A percentile compares a stretch with the other conserved stretches of the same genome.
These are phyloP conservation scores for Neofusicoccum kwambonambiense DNA, from an alignment of 2,329 filamentous ascomycete genomes.

Conservation along the genomic window DNA sequence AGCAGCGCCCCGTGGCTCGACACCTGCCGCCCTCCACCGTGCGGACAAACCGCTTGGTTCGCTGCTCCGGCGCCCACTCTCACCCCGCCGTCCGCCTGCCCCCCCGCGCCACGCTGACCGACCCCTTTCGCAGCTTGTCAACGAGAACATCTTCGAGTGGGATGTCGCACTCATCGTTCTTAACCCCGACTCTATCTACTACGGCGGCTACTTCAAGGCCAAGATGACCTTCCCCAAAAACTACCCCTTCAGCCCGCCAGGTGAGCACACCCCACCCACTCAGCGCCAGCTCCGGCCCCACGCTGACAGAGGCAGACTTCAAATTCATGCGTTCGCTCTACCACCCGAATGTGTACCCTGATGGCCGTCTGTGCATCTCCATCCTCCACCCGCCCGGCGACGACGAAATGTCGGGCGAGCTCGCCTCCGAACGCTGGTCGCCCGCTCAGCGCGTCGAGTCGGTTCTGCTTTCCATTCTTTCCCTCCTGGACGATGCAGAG, in stretches of 20 bases:
- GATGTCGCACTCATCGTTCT: slow-evolving; percentile 85
- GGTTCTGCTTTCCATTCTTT: slow-evolving; percentile 86
- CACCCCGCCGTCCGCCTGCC: not conserved
- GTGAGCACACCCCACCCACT: slow-evolving; percentile 36
- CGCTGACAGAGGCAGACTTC: slow-evolving; percentile 58
- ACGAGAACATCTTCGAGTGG: slow-evolving; percentile 86
- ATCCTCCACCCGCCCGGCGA: slow-evolving; percentile 92
- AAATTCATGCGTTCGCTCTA: slow-evolving; percentile 76
- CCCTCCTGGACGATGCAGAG: slow-evolving; percentile 90
- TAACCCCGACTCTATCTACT: slow-evolving; percentile 87
- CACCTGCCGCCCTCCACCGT: not conserved
- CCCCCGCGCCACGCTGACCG: slow-evolving; percentile 20
- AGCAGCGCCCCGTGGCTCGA: not conserved
- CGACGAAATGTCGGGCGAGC: slow-evolving; percentile 87
- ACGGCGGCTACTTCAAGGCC: slow-evolving; percentile 90
- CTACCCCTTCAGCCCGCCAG: slow-evolving; percentile 84
- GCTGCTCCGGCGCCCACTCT: not conserved
- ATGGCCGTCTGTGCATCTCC: slow-evolving; percentile 91
- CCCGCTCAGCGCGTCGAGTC: slow-evolving; percentile 93
- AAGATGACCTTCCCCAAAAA: slow-evolving; percentile 84
- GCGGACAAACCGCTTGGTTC: not conserved
- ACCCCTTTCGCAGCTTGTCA: slow-evolving; percentile 57
- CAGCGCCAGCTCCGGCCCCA: not conserved
- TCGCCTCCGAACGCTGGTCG: slow-evolving; percentile 88
- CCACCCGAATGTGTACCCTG: slow-evolving; percentile 91